Percentiles rank a stretch among this genome's conserved stretches.
Conservation (phyloP, 305 asterid genomes). For the Galium porrigens region DNA sequence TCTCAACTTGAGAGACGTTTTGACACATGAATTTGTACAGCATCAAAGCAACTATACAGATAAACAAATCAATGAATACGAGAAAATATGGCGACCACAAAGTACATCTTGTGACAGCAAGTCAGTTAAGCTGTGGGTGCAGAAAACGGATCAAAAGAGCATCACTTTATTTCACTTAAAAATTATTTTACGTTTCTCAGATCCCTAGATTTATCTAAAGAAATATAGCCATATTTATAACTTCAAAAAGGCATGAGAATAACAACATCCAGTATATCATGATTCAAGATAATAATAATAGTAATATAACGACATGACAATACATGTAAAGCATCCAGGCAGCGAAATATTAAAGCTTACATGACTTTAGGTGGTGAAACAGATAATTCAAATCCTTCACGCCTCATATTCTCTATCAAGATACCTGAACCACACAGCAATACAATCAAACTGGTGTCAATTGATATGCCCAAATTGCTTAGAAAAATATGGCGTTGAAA, state of each 20-base stretch:
- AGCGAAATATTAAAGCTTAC: constrained; percentile 37
- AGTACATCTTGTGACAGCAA: background rate
- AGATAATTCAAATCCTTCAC: constrained; percentile 94
- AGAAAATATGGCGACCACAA: background rate
- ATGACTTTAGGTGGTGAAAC: constrained; percentile 98
- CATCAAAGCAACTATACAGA: background rate
- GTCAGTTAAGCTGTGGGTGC: background rate
- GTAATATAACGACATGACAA: background rate
- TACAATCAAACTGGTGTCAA: background rate
- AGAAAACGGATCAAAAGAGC: background rate
- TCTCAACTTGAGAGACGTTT: background rate
- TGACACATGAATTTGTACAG: constrained; percentile 3
- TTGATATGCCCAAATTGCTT: background rate
- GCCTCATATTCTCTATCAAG: constrained; percentile 95
- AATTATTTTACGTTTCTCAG: background rate
- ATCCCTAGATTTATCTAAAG: background rate
- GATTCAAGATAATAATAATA: background rate
- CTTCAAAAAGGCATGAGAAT: background rate
- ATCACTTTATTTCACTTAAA: background rate
- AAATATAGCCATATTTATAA: background rate
- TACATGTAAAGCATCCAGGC: background rate
- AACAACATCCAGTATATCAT: background rate
- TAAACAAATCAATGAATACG: background rate
- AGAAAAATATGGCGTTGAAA: constrained; percentile 1
- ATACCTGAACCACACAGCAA: constrained; percentile 41